Evolutionary conservation across 371 early-diverging fungal species (phyloP).

Genomic region (Mortierella sp.): DNA sequence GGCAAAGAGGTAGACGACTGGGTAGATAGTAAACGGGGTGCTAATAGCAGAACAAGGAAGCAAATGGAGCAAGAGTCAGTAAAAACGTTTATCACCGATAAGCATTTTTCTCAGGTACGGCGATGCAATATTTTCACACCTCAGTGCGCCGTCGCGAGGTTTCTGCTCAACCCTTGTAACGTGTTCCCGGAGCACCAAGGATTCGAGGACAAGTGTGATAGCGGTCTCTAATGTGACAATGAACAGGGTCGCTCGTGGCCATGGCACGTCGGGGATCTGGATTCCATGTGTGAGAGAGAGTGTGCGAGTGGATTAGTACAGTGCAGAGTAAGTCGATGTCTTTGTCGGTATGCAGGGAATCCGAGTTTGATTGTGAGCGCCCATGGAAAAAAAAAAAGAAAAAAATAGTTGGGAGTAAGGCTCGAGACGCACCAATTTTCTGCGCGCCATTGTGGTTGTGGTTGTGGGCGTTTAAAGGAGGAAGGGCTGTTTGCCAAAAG

Average conservation of each 20-base stretch:
- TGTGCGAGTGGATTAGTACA: not conserved
- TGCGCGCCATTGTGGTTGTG: constrained; percentile 3
- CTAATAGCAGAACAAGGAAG: not conserved
- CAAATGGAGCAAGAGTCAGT: not conserved
- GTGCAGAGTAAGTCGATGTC: not conserved
- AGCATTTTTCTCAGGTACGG: not conserved
- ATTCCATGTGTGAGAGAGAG: not conserved
- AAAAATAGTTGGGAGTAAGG: not conserved
- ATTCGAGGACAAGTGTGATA: constrained; percentile 27
- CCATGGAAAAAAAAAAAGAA: not conserved
- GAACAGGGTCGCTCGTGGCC: constrained; percentile 44
- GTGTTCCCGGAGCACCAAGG: constrained; percentile 42
- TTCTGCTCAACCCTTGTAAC: constrained; percentile 6
- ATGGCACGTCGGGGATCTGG: constrained; percentile 27
- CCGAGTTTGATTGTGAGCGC: not conserved
- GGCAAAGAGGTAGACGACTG: constrained; percentile 41
- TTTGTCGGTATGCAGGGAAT: not conserved
- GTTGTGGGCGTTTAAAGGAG: not conserved
- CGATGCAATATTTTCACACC: not conserved
- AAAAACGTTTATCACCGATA: not conserved
- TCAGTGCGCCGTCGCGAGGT: not conserved
- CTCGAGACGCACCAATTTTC: not conserved
- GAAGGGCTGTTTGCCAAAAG: not conserved
- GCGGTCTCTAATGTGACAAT: constrained; percentile 35
- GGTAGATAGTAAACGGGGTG: constrained; percentile 52